These are phyloP conservation scores for Myxozyma lipomycoides DNA, from an alignment of 805 yeast species.

Conservation along the genomic window DNA sequence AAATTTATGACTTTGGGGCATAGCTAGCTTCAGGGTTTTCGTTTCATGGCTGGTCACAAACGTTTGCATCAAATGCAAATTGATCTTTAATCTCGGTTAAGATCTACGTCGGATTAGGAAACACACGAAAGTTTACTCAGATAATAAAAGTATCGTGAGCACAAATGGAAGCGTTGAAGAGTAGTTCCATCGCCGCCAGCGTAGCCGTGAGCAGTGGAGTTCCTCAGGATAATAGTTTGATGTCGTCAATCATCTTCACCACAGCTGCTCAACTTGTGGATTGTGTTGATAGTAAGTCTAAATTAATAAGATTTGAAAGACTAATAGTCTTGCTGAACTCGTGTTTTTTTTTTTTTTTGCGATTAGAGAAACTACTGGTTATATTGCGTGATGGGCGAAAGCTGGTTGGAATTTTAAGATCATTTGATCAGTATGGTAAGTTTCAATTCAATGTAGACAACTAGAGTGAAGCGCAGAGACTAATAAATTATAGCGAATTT, in stretches of 20 bases:
- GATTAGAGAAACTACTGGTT: conserved; percentile 62
- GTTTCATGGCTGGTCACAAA: too few relatives aligned
- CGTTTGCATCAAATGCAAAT: too few relatives aligned
- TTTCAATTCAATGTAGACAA: conserved; percentile 1
- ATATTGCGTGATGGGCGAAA: conserved; percentile 85
- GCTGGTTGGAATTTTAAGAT: conserved; percentile 82
- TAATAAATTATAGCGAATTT: conserved; percentile 56
- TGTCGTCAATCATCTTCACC: conserved; percentile 44
- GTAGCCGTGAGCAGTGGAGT: not conserved
- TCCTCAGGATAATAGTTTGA: conserved; percentile 15
- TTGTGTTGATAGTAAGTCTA: conserved; percentile 39
- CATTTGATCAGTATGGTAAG: conserved; percentile 83
- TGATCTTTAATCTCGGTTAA: too few relatives aligned
- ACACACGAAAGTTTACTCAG: too few relatives aligned
- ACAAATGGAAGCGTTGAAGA: not conserved
- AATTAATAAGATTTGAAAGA: not conserved
- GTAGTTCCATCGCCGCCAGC: not conserved
- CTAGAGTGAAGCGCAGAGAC: not conserved
- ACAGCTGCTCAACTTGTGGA: conserved; percentile 44
- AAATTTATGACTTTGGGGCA: too few relatives aligned
- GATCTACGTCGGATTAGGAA: too few relatives aligned
- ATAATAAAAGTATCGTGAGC: too few relatives aligned
- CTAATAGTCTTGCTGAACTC: not conserved
- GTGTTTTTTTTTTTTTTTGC: conserved; percentile 3
- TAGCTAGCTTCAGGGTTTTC: too few relatives aligned